Percentiles rank a stretch among this genome's conserved stretches.
Evolutionary conservation across 2,329 filamentous ascomycete genomes (phyloP).

Genomic region (Fusarium sp.): DNA sequence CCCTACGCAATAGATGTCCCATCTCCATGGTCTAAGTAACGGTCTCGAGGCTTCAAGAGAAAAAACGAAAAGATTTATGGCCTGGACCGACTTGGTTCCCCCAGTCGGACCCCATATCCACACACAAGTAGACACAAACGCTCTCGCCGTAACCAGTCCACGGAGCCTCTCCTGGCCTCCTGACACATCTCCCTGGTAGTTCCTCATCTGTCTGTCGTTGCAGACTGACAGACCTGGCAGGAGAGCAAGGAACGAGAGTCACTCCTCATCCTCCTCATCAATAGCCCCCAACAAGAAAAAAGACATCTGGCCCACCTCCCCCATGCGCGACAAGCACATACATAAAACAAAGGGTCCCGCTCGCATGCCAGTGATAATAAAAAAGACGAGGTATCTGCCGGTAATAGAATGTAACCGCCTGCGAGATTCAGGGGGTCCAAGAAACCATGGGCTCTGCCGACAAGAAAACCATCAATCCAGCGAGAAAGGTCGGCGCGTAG

Average conservation of each 20-base stretch:
- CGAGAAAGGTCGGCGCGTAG: conserved; percentile 43
- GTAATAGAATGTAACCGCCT: conserved; percentile 34
- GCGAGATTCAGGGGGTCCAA: conserved; percentile 33
- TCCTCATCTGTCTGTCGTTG: conserved; percentile 48
- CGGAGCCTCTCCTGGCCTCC: conserved; percentile 32
- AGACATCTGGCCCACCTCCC: conserved; percentile 50
- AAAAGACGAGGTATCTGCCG: conserved; percentile 46
- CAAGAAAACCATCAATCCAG: conserved; percentile 47
- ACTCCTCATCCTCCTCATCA: conserved; percentile 45
- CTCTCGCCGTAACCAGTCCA: conserved; percentile 40
- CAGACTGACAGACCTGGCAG: conserved; percentile 44
- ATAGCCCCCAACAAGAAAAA: conserved; percentile 43
- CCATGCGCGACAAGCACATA: conserved; percentile 51
- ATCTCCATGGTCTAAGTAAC: conserved; percentile 56
- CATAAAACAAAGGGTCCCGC: conserved; percentile 53
- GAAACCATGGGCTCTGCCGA: conserved; percentile 37
- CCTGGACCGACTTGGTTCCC: conserved; percentile 53
- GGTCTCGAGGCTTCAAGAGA: conserved; percentile 53
- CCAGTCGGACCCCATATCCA: conserved; percentile 44
- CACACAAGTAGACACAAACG: conserved; percentile 44
- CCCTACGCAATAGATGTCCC: conserved; percentile 51
- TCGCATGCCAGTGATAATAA: conserved; percentile 51
- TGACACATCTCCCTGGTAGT: conserved; percentile 41
- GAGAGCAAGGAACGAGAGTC: conserved; percentile 42
- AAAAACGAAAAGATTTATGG: conserved; percentile 64